Evolutionary conservation across 768 basidiomycete genomes (phyloP).

Genomic region (Macrolepiota albuminosa): DNA sequence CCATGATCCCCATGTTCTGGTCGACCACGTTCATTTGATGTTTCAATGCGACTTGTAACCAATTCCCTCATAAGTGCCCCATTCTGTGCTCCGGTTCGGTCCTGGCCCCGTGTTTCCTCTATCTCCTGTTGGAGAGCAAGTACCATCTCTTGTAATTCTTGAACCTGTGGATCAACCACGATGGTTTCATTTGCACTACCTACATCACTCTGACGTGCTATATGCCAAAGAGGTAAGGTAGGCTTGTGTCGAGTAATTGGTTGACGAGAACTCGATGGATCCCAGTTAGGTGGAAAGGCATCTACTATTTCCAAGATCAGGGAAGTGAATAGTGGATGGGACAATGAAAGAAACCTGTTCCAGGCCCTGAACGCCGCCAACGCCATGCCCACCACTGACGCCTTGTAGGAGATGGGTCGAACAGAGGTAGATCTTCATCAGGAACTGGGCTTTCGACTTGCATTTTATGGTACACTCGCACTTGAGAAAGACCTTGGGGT

Average conservation of each 20-base stretch:
- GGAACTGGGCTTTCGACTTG: not conserved
- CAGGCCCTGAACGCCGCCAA: not conserved
- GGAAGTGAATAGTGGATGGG: too few species aligned
- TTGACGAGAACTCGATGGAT: not conserved
- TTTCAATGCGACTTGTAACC: not conserved
- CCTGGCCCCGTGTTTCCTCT: not conserved
- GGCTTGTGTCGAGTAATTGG: not conserved
- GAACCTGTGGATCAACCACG: not conserved
- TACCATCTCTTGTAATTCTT: not conserved
- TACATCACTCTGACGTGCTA: not conserved
- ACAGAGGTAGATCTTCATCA: not conserved
- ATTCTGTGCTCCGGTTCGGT: not conserved
- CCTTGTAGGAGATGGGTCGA: not conserved
- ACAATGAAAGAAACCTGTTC: not conserved
- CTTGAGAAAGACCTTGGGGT: not conserved
- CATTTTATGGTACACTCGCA: not conserved
- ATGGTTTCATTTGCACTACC: not conserved
- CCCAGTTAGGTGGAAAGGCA: not conserved
- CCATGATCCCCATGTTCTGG: not conserved
- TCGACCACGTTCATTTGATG: not conserved
- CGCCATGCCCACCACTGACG: not conserved
- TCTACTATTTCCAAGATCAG: not conserved
- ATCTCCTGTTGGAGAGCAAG: not conserved
- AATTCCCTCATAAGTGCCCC: not conserved
- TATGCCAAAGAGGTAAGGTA: not conserved